Percentiles rank a stretch among this genome's conserved stretches.
phyloP scores from a whole-genome alignment of 108 stramenopile genomes.

The Cylindrotheca fusiformis region DNA sequence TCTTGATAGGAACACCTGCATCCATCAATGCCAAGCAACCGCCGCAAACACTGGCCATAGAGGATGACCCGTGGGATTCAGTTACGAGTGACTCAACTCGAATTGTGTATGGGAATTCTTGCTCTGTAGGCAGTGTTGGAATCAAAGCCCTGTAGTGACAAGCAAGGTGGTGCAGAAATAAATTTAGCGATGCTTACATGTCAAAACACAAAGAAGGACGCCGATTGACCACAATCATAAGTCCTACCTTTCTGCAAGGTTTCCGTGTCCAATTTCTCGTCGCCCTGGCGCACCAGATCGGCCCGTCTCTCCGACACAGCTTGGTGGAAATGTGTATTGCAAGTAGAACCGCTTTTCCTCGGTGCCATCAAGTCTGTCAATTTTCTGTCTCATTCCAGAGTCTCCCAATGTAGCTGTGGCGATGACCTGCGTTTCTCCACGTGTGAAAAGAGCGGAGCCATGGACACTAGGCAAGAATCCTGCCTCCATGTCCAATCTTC shows the following conservation, averaged over 20 bases:
- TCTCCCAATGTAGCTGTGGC: conserved; percentile 88
- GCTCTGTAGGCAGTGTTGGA: conserved; percentile 62
- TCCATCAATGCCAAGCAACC: conserved; percentile 92
- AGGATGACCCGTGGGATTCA: conserved; percentile 78
- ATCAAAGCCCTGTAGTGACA: conserved; percentile 54
- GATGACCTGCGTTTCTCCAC: conserved; percentile 93
- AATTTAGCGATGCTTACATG: not conserved
- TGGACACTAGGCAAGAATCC: conserved; percentile 61
- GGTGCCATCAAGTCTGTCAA: conserved; percentile 82
- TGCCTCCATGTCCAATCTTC: conserved; percentile 47
- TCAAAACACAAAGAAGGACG: not conserved
- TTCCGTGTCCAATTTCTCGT: conserved; percentile 89
- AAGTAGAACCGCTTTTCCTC: conserved; percentile 88
- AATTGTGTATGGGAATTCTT: conserved; percentile 80
- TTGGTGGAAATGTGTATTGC: conserved; percentile 94
- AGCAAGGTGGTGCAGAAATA: conserved; percentile 1
- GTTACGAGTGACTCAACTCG: conserved; percentile 84
- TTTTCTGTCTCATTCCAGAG: conserved; percentile 88
- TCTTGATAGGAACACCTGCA: conserved; percentile 88
- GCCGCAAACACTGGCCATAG: conserved; percentile 92
- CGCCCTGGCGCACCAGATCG: conserved; percentile 83
- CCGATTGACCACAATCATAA: not conserved
- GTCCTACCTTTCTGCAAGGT: conserved; percentile 73
- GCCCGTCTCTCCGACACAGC: conserved; percentile 93
- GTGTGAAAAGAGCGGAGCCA: conserved; percentile 91